phyloP scores from a whole-genome alignment of 805 yeast genomes.

The Metschnikowia orientalis region DNA sequence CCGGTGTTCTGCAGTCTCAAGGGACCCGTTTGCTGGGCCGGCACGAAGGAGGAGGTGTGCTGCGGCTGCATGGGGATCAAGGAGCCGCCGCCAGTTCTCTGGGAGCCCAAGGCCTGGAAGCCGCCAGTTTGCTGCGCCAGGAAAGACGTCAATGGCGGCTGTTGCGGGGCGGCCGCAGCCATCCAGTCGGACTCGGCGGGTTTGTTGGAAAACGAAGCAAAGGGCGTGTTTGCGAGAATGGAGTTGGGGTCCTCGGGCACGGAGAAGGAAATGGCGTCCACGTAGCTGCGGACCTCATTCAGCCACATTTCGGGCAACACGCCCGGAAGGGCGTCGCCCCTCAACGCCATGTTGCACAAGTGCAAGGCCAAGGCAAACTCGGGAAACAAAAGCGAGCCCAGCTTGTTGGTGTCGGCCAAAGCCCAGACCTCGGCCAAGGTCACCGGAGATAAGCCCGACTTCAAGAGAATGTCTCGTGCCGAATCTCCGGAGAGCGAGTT shows the following conservation, averaged over 20 bases:
- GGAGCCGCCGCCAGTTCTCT: conserved; percentile 44
- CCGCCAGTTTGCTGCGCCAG: conserved; percentile 5
- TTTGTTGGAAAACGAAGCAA: conserved; percentile 26
- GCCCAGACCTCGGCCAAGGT: conserved; percentile 87
- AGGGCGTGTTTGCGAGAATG: conserved; percentile 43
- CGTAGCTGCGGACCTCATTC: conserved; percentile 84
- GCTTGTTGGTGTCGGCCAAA: conserved; percentile 79
- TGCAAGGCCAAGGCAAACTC: conserved; percentile 92
- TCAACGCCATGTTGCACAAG: conserved; percentile 70
- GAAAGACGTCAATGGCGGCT: conserved; percentile 26
- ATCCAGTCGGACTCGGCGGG: conserved; percentile 20
- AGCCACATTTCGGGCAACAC: conserved; percentile 65
- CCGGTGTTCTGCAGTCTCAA: conserved; percentile 23
- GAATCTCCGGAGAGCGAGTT: conserved; percentile 63
- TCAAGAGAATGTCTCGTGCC: conserved; percentile 74
- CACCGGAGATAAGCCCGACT: conserved; percentile 72
- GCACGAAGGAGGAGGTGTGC: conserved; percentile 60
- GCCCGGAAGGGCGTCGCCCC: conserved; percentile 74
- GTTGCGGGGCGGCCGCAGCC: conserved; percentile 5
- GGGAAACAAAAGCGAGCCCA: conserved; percentile 84
- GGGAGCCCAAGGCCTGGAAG: conserved; percentile 17
- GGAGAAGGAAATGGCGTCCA: conserved; percentile 79
- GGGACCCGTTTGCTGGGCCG: conserved; percentile 31
- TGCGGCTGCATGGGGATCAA: conserved; percentile 54
- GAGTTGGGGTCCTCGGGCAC: conserved; percentile 55